Evolutionary conservation across 129 eudicot species (phyloP), one percentile per base, ranked within the genome.

Genomic region (Tanacetum coccineum): DNA sequence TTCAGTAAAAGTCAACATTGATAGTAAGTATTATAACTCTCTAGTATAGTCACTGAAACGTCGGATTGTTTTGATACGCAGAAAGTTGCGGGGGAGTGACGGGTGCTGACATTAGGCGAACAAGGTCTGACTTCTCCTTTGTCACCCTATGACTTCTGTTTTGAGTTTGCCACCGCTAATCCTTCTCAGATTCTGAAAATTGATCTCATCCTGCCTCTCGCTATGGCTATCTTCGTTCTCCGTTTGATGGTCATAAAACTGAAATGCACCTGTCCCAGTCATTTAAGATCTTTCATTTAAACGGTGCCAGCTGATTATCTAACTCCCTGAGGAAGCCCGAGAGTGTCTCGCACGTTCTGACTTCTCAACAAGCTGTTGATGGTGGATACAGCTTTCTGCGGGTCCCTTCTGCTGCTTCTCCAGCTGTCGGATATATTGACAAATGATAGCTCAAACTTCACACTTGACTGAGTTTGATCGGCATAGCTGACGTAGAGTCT

Each of bases 331-430:
- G 54, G 85, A 84, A 74, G 70, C n/a, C n/a, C 68, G 15, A 84
- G 63, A 58, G 89, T 85, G 25, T 77, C 83, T 47, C n/a, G 39
- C 80, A 14, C 67, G n/a, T 84, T 14, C 59, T 83, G 55, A n/a
- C 70, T 80, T 57, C 45, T 84, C 18, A 70, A 77, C 73, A 84
- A 78, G 60, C 70, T 78, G 6, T 47, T 79, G 61, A 62, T 77
- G 77, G 13, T 53, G 81, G 57, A 25, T 79, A n/a, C 69, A 61
- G 79, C 73, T n/a, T 74, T n/a, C n/a, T n/a, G n/a, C n/a, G n/a
- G n/a, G n/a, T 78, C 19, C n/a, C 57, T 50, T 40, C 80, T 55
- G 75, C 74, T 49, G 62, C 62, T 6, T 74, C 78, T 42, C n/a
- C 84, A 71, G 54, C 67, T 90, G 2, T 53, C 36, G 9, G 85